Conservation (phyloP, 1,284 basidiomycete genomes). For the Vanrija sp. region DNA sequence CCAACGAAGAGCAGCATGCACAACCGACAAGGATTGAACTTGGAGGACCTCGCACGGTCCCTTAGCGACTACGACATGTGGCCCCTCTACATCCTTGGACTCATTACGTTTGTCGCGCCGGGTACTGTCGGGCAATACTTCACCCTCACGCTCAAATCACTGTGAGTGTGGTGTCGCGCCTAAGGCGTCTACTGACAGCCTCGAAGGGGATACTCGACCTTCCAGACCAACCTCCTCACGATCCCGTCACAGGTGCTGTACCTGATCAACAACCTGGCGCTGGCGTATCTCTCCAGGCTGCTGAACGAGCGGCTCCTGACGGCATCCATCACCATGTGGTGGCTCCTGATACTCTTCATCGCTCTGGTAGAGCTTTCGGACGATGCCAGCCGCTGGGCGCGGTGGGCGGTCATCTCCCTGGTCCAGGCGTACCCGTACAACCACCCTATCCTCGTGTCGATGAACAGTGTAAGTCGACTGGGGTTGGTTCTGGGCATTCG, state of each 20-base stretch:
- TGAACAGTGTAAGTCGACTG: slow-evolving; percentile 19
- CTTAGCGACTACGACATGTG: slow-evolving; percentile 48
- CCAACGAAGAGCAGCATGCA: slow-evolving; percentile 45
- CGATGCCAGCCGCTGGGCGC: slow-evolving; percentile 18
- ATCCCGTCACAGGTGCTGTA: slow-evolving; percentile 38
- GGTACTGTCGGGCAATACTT: slow-evolving; percentile 34
- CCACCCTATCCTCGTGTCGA: slow-evolving; percentile 32
- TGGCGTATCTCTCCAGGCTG: slow-evolving; percentile 28
- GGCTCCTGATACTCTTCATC: slow-evolving; percentile 33
- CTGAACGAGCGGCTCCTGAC: slow-evolving; percentile 26
- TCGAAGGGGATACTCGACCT: slow-evolving; percentile 37
- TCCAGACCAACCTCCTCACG: slow-evolving; percentile 46
- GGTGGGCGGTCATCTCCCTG: slow-evolving; percentile 19
- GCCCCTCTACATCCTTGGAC: slow-evolving; percentile 46
- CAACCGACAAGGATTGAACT: slow-evolving; percentile 47
- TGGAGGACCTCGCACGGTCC: slow-evolving; percentile 27
- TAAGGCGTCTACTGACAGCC: too few species aligned
- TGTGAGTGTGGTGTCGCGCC: not conserved
- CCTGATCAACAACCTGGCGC: slow-evolving; percentile 34
- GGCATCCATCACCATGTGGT: slow-evolving; percentile 21
- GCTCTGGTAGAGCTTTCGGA: slow-evolving; percentile 24
- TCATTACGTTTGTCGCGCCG: slow-evolving; percentile 18
- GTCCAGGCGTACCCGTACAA: slow-evolving; percentile 20
- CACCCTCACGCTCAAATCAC: slow-evolving; percentile 14
- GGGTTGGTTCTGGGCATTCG: slow-evolving; percentile 9